Percentiles rank a stretch among this genome's conserved stretches.
Evolutionary conservation across 2,329 filamentous ascomycete genomes (phyloP).

Genomic region (Conoideocrella luteorostrata): DNA sequence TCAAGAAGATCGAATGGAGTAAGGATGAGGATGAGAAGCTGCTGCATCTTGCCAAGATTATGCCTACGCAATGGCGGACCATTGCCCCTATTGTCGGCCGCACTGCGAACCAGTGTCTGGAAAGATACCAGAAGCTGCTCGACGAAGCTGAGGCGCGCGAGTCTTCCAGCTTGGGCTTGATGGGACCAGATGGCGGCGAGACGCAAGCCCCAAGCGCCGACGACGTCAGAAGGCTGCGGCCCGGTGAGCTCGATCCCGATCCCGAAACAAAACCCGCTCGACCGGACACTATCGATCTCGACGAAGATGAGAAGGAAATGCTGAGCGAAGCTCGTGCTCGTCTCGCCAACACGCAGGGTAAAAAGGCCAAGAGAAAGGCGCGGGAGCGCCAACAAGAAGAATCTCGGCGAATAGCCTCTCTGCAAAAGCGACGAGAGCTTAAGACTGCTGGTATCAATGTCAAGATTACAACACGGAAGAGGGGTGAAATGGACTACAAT

Average conservation of each 20-base stretch:
- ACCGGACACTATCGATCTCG: constrained; percentile 94
- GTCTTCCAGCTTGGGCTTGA: constrained; percentile 73
- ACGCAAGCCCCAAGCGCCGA: constrained; percentile 83
- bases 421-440: constrained; percentile 93
- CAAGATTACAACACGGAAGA: constrained; percentile 85
- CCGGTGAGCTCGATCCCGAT: constrained; percentile 94
- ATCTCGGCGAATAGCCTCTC: constrained; percentile 76
- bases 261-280: constrained; percentile 93
- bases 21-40: constrained; percentile 98
- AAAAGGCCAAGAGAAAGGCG: constrained; percentile 97
- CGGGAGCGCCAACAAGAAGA: constrained; percentile 93
- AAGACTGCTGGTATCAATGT: constrained; percentile 98
- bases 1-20: constrained; percentile 98
- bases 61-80: constrained; percentile 98
- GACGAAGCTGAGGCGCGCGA: constrained; percentile 94
- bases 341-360: constrained; percentile 95
- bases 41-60: constrained; percentile 91
- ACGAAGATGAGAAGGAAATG: constrained; percentile 99
- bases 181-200: constrained; percentile 81
- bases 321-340: constrained; percentile 93
- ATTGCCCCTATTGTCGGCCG: constrained; percentile 95
- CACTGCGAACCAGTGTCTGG: constrained; percentile 93
- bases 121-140: constrained; percentile 91
- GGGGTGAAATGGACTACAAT: constrained; percentile 99
- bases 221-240: constrained; percentile 79